These are phyloP conservation scores for Leishmania guyanensis DNA, from an alignment of 208 protist genomes.

Conservation along the genomic window DNA sequence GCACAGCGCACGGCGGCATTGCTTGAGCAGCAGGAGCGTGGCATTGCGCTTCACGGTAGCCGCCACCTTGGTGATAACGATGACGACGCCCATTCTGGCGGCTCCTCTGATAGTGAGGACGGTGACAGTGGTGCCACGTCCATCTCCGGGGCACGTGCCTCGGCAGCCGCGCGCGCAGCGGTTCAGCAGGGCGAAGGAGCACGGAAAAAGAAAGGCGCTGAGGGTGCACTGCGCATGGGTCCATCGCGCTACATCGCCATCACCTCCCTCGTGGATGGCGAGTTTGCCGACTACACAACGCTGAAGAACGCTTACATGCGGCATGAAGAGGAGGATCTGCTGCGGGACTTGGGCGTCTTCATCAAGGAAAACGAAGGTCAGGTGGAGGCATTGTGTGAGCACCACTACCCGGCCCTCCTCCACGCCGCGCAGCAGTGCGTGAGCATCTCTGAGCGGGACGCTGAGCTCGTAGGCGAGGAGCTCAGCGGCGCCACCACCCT, in stretches of 20 bases:
- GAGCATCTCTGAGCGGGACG: slow-evolving; percentile 80
- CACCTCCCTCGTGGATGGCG: slow-evolving; percentile 83
- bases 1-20: slow-evolving; percentile 54
- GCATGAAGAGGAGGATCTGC: slow-evolving; percentile 75
- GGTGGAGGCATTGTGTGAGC: slow-evolving; percentile 84
- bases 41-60: slow-evolving; percentile 19
- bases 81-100: slow-evolving; percentile 32
- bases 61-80: slow-evolving; percentile 17
- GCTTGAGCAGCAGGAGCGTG: slow-evolving; percentile 54
- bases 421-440: slow-evolving; percentile 86
- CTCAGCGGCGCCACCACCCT: slow-evolving; percentile 78
- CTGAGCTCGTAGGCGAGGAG: slow-evolving; percentile 84
- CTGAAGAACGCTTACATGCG: slow-evolving; percentile 82
- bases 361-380: slow-evolving; percentile 87
- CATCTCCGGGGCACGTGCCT: slow-evolving; percentile 10
- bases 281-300: slow-evolving; percentile 90
- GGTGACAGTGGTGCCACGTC: slow-evolving; percentile 14
- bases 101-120: slow-evolving; percentile 43
- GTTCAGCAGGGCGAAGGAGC: slow-evolving; percentile 22
- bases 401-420: slow-evolving; percentile 88
- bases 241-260: slow-evolving; percentile 84
- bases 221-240: slow-evolving; percentile 42
- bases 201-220: slow-evolving; percentile 29
- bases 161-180: slow-evolving; percentile 21
- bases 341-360: slow-evolving; percentile 74